Percentiles rank a stretch among this genome's conserved stretches.
Evolutionary conservation across 2,329 filamentous ascomycete species (phyloP).

Genomic region (Nemania sp.): DNA sequence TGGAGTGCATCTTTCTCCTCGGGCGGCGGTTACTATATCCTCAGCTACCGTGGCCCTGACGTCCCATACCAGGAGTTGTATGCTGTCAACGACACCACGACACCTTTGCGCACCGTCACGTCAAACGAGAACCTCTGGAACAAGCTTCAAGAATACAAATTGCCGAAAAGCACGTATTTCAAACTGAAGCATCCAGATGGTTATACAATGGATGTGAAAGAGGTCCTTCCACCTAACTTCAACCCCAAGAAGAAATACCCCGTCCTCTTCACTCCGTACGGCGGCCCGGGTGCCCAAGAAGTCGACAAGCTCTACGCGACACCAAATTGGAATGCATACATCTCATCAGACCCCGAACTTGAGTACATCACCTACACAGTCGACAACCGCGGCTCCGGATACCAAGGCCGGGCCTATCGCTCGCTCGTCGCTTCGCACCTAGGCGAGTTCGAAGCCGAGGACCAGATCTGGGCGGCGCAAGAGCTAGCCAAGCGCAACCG

Average conservation of each 20-base stretch:
- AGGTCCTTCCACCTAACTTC: conserved; percentile 74
- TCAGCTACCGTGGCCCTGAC: conserved; percentile 73
- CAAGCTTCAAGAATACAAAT: conserved; percentile 68
- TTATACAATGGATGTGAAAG: conserved; percentile 72
- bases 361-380: conserved; percentile 76
- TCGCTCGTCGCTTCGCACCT: conserved; percentile 68
- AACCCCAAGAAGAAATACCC: conserved; percentile 73
- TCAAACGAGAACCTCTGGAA: conserved; percentile 69
- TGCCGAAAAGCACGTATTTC: conserved; percentile 74
- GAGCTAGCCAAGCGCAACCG: conserved; percentile 62
- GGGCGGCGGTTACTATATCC: conserved; percentile 72
- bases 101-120: conserved; percentile 68
- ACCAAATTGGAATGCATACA: conserved; percentile 71
- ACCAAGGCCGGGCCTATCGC: conserved; percentile 72
- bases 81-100: conserved; percentile 63
- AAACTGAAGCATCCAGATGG: conserved; percentile 72
- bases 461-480: conserved; percentile 75
- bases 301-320: conserved; percentile 68
- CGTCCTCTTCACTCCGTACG: conserved; percentile 75
- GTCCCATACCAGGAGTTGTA: conserved; percentile 78
- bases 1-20: conserved; percentile 76
- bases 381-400: conserved; percentile 75
- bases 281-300: conserved; percentile 73
- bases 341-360: conserved; percentile 74
- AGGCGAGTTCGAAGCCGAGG: conserved; percentile 71